A percentile compares a stretch with the other conserved stretches of the same genome.
Evolutionary conservation across 768 basidiomycete genomes (phyloP).

Genomic region (Termitomyces sp.): DNA sequence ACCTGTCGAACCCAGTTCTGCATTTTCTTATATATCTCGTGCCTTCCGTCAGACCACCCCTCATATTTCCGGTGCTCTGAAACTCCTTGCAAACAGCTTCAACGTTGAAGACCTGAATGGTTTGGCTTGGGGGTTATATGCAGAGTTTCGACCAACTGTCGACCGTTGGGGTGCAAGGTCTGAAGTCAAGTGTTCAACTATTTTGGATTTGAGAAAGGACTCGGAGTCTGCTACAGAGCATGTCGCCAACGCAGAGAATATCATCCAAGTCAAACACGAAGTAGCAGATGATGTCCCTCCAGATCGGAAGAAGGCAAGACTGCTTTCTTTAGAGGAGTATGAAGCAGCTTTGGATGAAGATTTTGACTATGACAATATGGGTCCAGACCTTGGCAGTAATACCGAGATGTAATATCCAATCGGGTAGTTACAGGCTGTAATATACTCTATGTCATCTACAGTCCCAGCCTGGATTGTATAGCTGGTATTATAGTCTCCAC

Average conservation of each 20-base stretch:
- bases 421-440: conserved; percentile 17
- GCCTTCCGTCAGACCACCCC: conserved; percentile 80
- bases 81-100: conserved; percentile 64
- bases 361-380: conserved; percentile 43
- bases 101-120: conserved; percentile 55
- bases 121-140: conserved; percentile 77
- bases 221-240: conserved; percentile 12
- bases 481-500: not conserved
- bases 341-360: conserved; percentile 51
- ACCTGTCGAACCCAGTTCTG: conserved; percentile 68
- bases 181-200: conserved; percentile 65
- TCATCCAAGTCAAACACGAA: conserved; percentile 17
- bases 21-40: conserved; percentile 81
- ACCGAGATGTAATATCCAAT: conserved; percentile 10
- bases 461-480: conserved; percentile 4
- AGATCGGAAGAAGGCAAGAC: conserved; percentile 40
- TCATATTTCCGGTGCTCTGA: conserved; percentile 73
- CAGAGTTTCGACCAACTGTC: conserved; percentile 80
- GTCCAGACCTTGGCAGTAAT: conserved; percentile 20
- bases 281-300: conserved; percentile 12
- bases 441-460: conserved; percentile 22
- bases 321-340: conserved; percentile 47
- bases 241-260: conserved; percentile 10
- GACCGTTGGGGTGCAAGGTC: conserved; percentile 85
- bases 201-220: conserved; percentile 57